A percentile compares a stretch with the other conserved stretches of the same genome.
Evolutionary conservation across 2,329 filamentous ascomycete species (phyloP).

Genomic region (Penicillium sp.): DNA sequence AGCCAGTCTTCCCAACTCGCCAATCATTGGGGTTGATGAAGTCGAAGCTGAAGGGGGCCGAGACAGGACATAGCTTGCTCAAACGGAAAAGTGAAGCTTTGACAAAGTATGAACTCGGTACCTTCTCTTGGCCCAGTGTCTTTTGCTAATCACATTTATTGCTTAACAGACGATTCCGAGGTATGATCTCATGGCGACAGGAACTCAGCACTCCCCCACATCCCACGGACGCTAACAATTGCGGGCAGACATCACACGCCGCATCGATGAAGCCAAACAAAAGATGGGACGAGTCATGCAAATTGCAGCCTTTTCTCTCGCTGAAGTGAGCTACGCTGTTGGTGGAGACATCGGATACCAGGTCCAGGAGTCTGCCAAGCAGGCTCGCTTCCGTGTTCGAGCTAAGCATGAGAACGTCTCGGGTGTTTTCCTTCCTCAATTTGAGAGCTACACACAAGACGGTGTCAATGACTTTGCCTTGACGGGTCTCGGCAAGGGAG

Average conservation of each 20-base stretch:
- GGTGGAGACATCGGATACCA: conserved; percentile 95
- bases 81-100: conserved; percentile 98
- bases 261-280: conserved; percentile 97
- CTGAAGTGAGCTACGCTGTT: conserved; percentile 94
- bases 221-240: conserved; percentile 22
- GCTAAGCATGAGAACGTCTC: conserved; percentile 98
- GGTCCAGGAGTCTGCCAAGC: conserved; percentile 91
- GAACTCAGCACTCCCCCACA: conserved; percentile 19
- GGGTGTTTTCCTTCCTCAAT: conserved; percentile 86
- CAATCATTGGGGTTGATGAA: conserved; percentile 98
- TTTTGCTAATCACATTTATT: conserved; percentile 18
- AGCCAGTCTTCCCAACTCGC: conserved; percentile 94
- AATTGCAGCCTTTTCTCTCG: conserved; percentile 93
- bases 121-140: neutral
- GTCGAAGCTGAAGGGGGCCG: conserved; percentile 88
- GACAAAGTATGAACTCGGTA: conserved; percentile 66
- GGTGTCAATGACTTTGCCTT: conserved; percentile 92
- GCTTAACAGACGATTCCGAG: conserved; percentile 70
- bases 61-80: conserved; percentile 85
- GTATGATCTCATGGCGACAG: conserved; percentile 45
- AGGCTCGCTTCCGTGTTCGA: conserved; percentile 83
- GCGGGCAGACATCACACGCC: conserved; percentile 75
- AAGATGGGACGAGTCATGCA: conserved; percentile 99
- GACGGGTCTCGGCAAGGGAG: conserved; percentile 92
- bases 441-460: conserved; percentile 84